These are phyloP conservation scores for Candida nonsorbophila DNA, from an alignment of 805 yeast species.

Conservation along the genomic window DNA sequence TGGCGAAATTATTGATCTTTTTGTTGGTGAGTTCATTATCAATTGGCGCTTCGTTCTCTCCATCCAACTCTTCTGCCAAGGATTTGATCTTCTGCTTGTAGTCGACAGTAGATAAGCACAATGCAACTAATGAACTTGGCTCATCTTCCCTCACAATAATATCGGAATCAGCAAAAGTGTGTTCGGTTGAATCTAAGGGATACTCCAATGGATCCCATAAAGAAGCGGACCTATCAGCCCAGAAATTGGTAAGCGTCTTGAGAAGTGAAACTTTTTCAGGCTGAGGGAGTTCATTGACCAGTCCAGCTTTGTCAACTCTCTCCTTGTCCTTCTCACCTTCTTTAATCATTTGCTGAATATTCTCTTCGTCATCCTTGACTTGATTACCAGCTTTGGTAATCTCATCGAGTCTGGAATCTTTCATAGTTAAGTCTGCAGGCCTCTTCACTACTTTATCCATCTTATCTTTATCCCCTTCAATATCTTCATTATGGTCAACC, in stretches of 20 bases:
- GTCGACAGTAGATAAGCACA: conserved; percentile 82
- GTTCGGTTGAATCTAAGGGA: conserved; percentile 78
- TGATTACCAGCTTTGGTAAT: not conserved
- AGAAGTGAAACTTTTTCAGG: conserved; percentile 72
- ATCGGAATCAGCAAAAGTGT: conserved; percentile 88
- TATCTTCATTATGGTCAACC: conserved; percentile 40
- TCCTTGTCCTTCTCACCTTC: not conserved
- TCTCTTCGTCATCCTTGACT: not conserved
- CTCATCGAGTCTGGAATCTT: conserved; percentile 1
- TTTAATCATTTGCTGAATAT: not conserved
- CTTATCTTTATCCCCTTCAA: conserved; percentile 7
- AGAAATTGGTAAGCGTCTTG: conserved; percentile 80
- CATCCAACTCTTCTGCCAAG: conserved; percentile 9
- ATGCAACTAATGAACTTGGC: conserved; percentile 90
- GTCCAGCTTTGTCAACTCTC: not conserved
- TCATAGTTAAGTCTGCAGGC: too few species aligned
- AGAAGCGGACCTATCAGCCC: conserved; percentile 97
- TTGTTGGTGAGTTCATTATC: conserved; percentile 18
- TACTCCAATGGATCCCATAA: conserved; percentile 90
- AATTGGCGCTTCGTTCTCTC: conserved; percentile 5
- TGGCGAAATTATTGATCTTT: conserved; percentile 31
- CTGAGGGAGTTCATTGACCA: conserved; percentile 27
- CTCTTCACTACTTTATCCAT: conserved; percentile 1
- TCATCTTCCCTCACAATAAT: conserved; percentile 95
- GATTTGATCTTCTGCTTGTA: conserved; percentile 59